phyloP scores from a whole-genome alignment of 2,329 filamentous ascomycete genomes.

The Mycogone perniciosa region DNA sequence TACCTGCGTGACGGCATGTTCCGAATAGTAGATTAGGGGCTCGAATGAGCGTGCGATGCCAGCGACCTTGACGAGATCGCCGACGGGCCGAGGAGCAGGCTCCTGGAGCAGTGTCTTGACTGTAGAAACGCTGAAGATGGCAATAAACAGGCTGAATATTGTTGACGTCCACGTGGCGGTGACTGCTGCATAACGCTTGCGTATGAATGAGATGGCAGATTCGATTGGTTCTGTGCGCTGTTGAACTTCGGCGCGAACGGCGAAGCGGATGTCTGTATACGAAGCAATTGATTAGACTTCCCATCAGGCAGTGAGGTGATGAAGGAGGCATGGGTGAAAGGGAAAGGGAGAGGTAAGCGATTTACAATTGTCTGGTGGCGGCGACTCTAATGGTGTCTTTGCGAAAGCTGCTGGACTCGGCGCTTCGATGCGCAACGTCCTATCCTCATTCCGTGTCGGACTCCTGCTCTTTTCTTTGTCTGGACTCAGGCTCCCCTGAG shows the following conservation, averaged over 20 bases:
- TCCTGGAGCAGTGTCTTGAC: conserved; percentile 64
- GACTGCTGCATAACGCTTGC: conserved; percentile 50
- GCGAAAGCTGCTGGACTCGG: conserved; percentile 20
- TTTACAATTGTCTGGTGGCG: conserved; percentile 45
- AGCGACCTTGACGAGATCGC: conserved; percentile 82
- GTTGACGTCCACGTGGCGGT: conserved; percentile 66
- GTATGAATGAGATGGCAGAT: conserved; percentile 58
- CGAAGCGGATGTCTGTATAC: conserved; percentile 73
- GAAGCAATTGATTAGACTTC: neutral
- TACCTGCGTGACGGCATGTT: conserved; percentile 80
- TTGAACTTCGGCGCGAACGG: conserved; percentile 79
- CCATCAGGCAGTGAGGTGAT: neutral
- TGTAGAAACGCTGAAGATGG: conserved; percentile 58
- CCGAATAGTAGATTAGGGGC: conserved; percentile 89
- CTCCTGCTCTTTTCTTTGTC: conserved; percentile 43
- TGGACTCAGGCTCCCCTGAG: conserved; percentile 50
- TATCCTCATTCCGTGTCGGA: conserved; percentile 39
- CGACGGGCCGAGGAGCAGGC: conserved; percentile 39
- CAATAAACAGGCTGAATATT: conserved; percentile 53
- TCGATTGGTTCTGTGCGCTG: conserved; percentile 83
- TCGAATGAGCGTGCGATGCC: conserved; percentile 87
- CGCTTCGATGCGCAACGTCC: conserved; percentile 31
- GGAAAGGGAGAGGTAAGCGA: conserved; percentile 18
- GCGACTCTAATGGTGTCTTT: conserved; percentile 17
- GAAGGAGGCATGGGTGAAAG: neutral